A percentile compares a stretch with the other conserved stretches of the same genome.
These are phyloP conservation scores for Bipolaris sorokiniana DNA, from an alignment of 2,329 filamentous ascomycete species.

Conservation along the genomic window DNA sequence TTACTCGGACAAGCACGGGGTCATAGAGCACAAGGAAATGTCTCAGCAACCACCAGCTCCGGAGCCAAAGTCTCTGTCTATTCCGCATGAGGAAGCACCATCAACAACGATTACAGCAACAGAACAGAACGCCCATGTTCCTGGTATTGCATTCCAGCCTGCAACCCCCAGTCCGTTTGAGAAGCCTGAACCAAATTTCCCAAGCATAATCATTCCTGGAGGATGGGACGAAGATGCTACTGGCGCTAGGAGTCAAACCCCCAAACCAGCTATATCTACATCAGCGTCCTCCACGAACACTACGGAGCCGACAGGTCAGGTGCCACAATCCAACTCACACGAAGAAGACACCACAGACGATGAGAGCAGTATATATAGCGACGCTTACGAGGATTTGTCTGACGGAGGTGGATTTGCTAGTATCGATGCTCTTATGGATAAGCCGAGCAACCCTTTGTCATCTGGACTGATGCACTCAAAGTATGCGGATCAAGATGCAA, in stretches of 20 bases:
- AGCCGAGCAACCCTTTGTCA: conserved; percentile 53
- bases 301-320: conserved; percentile 12
- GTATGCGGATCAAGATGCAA: conserved; percentile 28
- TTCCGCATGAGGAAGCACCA: conserved; percentile 20
- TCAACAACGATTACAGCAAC: conserved; percentile 12
- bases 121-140: conserved; percentile 32
- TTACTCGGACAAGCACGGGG: conserved; percentile 19
- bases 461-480: conserved; percentile 32
- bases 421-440: conserved; percentile 73
- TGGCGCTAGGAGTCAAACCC: conserved; percentile 4
- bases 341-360: conserved; percentile 42
- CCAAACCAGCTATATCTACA: neutral
- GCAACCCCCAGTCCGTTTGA: conserved; percentile 43
- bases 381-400: conserved; percentile 75
- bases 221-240: conserved; percentile 42
- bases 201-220: conserved; percentile 38
- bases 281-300: neutral
- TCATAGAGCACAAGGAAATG: conserved; percentile 14
- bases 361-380: conserved; percentile 69
- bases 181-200: conserved; percentile 34
- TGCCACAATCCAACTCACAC: conserved; percentile 4
- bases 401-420: conserved; percentile 73
- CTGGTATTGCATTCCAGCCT: conserved; percentile 45
- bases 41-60: conserved; percentile 21
- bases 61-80: conserved; percentile 41